Base-by-base conservation (phyloP, 768 basidiomycete species). In the Mycena latifolia region DNA sequence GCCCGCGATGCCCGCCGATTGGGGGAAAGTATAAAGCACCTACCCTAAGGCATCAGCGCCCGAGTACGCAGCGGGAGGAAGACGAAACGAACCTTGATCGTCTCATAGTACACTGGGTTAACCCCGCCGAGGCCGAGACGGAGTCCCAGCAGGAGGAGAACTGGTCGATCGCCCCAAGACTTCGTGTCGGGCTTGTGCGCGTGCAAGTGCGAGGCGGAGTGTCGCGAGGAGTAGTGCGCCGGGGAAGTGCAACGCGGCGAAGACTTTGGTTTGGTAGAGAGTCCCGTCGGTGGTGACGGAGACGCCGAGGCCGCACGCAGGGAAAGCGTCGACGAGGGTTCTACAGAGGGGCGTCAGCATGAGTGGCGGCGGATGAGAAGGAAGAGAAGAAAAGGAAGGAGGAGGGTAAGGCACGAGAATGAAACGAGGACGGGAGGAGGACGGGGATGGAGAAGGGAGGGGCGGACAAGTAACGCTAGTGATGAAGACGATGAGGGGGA, bases 21-120 rank as follows among this genome's bases (percentile, higher is more conserved):
- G n/a, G 98, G 96, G 0, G 96, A 96, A 77, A 96, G 94, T 0
- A 92, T 93, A 74, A 96, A 98, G 43, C 98, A 76, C n/a, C 86
- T 82, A 95, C 96, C 69, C 9, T n/a, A 63, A 25, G 46, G 18
- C 8, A 28, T 25, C 33, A 24, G 41, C 37, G 20, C 17, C 22
- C 18, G 47, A 64, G 43, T 29, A 25, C 51, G 20, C 3, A 61
- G 47, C 48, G 60, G 25, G 63, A 22, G 43, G 60, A n/a, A 17
- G 43, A 70, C 69, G 15, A 45, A 22, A 45, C 43, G n/a, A 14
- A 84, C 84, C 74, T 84, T 85, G 67, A 85, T 83, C 7, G 91
- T 89, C 33, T 96, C 92, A 75, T 96, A 91, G 80, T 98, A 98
- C 66, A 97, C 89, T 8, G 95, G 96, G 77, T 97, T 98, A 11